A percentile compares a stretch with the other conserved stretches of the same genome.
phyloP scores from a whole-genome alignment of 202 grass and related monocot species.

The Zizania palustris region DNA sequence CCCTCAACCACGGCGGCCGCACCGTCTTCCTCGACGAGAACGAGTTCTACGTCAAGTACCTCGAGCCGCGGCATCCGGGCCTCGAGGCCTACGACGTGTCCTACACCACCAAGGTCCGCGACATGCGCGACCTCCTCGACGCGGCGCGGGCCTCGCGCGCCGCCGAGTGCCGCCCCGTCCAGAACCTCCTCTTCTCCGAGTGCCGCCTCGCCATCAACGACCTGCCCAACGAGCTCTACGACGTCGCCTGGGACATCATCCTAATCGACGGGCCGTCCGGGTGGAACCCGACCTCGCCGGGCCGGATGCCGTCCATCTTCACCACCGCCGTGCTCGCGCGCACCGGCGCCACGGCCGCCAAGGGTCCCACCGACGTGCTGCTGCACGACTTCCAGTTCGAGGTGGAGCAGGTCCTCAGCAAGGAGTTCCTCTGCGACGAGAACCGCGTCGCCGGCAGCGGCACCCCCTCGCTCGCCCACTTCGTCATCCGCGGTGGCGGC shows the following conservation, averaged over 20 bases:
- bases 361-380: slow-evolving; percentile 66
- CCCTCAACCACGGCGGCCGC: slow-evolving; percentile 71
- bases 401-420: slow-evolving; percentile 61
- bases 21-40: slow-evolving; percentile 78
- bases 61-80: slow-evolving; percentile 68
- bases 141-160: slow-evolving; percentile 43
- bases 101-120: slow-evolving; percentile 65
- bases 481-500: slow-evolving; percentile 44
- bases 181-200: slow-evolving; percentile 98
- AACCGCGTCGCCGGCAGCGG: slow-evolving; percentile 56
- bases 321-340: slow-evolving; percentile 80
- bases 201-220: slow-evolving; percentile 96
- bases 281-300: slow-evolving; percentile 58
- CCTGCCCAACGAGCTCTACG: slow-evolving; percentile 95
- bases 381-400: slow-evolving; percentile 88
- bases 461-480: slow-evolving; percentile 66
- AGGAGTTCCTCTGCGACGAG: slow-evolving; percentile 87
- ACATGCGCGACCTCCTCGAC: slow-evolving; percentile 53
- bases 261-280: slow-evolving; percentile 88
- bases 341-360: slow-evolving; percentile 54
- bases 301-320: slow-evolving; percentile 80
- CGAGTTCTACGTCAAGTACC: slow-evolving; percentile 85
- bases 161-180: slow-evolving; percentile 74
- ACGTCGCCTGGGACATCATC: slow-evolving; percentile 78
- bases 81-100: slow-evolving; percentile 81